These are phyloP conservation scores for Dipteronia sinensis DNA, from an alignment of 345 rosid genomes.

Conservation along the genomic window DNA sequence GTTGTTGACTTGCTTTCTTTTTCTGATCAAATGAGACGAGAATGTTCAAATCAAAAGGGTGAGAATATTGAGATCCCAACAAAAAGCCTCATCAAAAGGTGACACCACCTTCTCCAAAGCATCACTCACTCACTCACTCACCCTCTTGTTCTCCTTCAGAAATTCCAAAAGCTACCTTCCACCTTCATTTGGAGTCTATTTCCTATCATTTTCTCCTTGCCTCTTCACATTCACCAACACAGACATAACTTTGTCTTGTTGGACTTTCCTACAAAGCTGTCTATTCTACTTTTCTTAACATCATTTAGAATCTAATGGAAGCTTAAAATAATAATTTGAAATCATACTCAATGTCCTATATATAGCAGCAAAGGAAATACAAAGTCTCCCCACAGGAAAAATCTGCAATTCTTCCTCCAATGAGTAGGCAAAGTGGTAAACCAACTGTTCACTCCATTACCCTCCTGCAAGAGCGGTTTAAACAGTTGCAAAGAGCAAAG, in stretches of 20 bases:
- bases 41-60: conserved; percentile 1
- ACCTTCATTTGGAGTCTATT: conserved; percentile 18
- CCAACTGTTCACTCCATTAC: conserved; percentile 41
- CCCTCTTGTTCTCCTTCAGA: conserved; percentile 10
- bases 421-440: conserved; percentile 37
- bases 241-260: conserved; percentile 29
- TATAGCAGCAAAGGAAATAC: conserved; percentile 15
- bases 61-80: conserved; percentile 22
- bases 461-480: conserved; percentile 52
- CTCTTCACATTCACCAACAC: conserved; percentile 18
- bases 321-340: conserved; percentile 7
- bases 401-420: conserved; percentile 3
- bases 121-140: background rate
- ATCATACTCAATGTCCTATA: conserved; percentile 21
- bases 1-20: too few relatives aligned
- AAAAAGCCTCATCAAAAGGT: conserved; percentile 5
- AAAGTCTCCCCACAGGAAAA: conserved; percentile 3
- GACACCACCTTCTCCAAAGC: conserved; percentile 31
- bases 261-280: conserved; percentile 27
- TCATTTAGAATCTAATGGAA: conserved; percentile 12
- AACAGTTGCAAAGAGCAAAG: conserved; percentile 42
- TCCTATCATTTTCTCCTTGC: conserved; percentile 21
- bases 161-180: conserved; percentile 37
- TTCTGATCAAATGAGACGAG: too few relatives aligned
- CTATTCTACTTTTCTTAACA: conserved; percentile 19